Conservation (phyloP, 257 asterid species). For the Capsicum rhomboideum region DNA sequence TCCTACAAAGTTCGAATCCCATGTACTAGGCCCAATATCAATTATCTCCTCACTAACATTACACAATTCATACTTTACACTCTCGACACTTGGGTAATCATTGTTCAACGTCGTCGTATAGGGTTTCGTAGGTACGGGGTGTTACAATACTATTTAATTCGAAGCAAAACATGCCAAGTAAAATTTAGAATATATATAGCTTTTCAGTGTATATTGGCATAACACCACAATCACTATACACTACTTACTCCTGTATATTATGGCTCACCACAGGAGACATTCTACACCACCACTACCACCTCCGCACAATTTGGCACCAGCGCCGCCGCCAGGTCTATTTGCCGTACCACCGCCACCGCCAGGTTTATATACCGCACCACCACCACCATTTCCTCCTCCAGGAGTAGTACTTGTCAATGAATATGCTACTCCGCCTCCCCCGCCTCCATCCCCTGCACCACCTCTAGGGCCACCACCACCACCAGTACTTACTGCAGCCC, state of each 20-base stretch:
- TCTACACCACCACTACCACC: not conserved
- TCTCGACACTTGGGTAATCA: too few species aligned
- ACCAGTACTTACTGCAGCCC: too few species aligned
- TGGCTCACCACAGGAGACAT: not conserved
- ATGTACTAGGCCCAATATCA: too few species aligned
- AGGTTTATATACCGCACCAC: not conserved
- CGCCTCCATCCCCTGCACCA: not conserved
- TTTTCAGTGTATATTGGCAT: not conserved
- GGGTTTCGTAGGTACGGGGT: too few species aligned
- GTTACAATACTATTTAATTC: too few species aligned
- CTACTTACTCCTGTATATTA: not conserved
- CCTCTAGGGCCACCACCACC: not conserved
- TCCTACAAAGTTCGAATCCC: too few species aligned
- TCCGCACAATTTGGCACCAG: not conserved
- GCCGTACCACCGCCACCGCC: constrained; percentile 1
- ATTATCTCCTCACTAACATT: too few species aligned
- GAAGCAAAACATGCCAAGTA: too few species aligned
- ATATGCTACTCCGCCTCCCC: not conserved
- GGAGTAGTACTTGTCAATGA: not conserved
- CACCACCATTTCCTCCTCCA: not conserved
- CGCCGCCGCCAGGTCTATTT: too few species aligned
- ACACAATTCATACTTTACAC: too few species aligned
- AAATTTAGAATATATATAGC: too few species aligned
- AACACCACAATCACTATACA: not conserved
- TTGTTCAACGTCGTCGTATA: too few species aligned